A percentile compares a stretch with the other conserved stretches of the same genome.
phyloP scores from a whole-genome alignment of 805 yeast genomes.

The Wickerhamiella bombiphila region DNA sequence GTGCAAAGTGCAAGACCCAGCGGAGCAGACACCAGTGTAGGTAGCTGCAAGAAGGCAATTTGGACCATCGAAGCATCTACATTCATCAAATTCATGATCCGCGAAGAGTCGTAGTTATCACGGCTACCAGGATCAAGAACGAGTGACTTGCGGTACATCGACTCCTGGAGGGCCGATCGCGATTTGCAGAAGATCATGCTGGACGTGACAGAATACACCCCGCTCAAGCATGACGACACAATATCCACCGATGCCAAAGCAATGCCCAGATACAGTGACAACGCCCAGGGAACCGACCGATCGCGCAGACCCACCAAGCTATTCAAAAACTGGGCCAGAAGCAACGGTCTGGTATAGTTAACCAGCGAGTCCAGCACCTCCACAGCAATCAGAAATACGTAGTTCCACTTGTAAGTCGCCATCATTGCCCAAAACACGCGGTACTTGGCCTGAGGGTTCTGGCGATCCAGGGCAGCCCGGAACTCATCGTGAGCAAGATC shows the following conservation, averaged over 20 bases:
- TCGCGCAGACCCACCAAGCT: constrained; percentile 5
- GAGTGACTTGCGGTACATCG: constrained; percentile 67
- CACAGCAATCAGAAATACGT: constrained; percentile 2
- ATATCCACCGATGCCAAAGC: constrained; percentile 5
- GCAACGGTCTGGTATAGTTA: constrained; percentile 10
- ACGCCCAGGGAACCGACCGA: neutral
- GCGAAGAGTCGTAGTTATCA: constrained; percentile 63
- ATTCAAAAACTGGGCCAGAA: constrained; percentile 9
- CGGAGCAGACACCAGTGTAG: constrained; percentile 81
- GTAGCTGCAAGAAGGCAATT: constrained; percentile 57
- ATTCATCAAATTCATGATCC: constrained; percentile 83
- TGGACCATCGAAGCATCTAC: constrained; percentile 83
- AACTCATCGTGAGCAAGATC: constrained; percentile 2
- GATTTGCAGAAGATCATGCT: constrained; percentile 4
- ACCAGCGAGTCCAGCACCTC: constrained; percentile 5
- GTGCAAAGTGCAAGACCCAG: constrained; percentile 67
- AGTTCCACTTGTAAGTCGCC: neutral
- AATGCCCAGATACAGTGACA: constrained; percentile 2
- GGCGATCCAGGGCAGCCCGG: neutral
- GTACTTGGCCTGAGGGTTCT: neutral
- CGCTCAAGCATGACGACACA: constrained; percentile 1
- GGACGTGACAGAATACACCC: constrained; percentile 3
- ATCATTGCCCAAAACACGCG: constrained; percentile 6
- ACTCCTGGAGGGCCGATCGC: constrained; percentile 22
- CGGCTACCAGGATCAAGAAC: constrained; percentile 51